Evolutionary conservation across 345 rosid species (phyloP), one percentile per base, ranked within the genome.

Genomic region (Turnera subulata): DNA sequence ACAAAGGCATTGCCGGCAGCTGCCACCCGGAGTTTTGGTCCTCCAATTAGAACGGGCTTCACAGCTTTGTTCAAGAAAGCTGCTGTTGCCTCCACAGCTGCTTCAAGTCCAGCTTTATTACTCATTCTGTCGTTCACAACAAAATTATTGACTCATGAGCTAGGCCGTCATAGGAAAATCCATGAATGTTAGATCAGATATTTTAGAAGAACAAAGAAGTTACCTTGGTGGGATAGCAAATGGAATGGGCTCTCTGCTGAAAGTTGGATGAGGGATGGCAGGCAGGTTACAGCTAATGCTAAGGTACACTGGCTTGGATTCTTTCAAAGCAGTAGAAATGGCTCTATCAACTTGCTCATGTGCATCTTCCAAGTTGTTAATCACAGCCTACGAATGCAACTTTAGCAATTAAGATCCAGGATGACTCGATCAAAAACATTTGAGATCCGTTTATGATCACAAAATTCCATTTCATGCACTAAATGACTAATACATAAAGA

Each of bases 301-400:
- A 18, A 77, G 69, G 55, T 73, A 76, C 7, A 73, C 75, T 11
- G 73, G 81, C 46, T 72, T 65, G 55, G 69, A 53, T 43, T 68
- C 66, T 44, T 21, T 67, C n/a, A 76, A 57, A 0, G 74, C 71
- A 12, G 80, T 72, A 1, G 77, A 72, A 45, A 76, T 68, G 51
- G 80, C 80, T 29, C 32, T 55, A 51, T 72, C 80, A 17, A 76
- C 69, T 46, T 43, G 68, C 18, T 72, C 74, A 18, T 76, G 80
- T 8, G 80, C 77, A 21, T 65, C 68, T 24, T 76, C 74, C 64
- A 76, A 66, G 63, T 65, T 60, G 57, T 62, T 76, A 43, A 76
- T 68, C 16, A 72, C 65, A 32, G 74, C 77, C 74, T 70, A 9
- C 6, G 11, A 51, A 17, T 2, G 6, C 45, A 42, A 3, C 4